Conservation (phyloP, 495 filamentous ascomycete genomes). For the Annulohypoxylon bovei region DNA sequence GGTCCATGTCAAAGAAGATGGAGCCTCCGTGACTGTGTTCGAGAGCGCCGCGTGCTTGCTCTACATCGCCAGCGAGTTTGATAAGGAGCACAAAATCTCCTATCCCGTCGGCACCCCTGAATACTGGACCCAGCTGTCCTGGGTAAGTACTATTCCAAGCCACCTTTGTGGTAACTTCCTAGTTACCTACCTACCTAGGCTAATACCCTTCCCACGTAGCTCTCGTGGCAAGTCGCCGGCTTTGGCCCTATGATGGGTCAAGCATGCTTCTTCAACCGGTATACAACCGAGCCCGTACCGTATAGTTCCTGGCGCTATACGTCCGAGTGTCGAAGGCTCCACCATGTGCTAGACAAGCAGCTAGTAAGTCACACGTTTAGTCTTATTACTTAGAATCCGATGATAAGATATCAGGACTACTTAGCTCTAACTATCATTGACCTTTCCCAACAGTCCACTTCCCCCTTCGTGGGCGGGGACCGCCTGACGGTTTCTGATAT, state of each 20-base stretch:
- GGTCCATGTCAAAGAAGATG: slow-evolving; percentile 66
- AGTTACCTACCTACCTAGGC: no score
- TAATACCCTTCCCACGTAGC: slow-evolving; percentile 3
- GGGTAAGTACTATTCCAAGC: slow-evolving; percentile 15
- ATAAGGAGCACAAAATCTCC: slow-evolving; percentile 76
- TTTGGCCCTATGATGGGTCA: slow-evolving; percentile 33
- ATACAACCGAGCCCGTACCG: slow-evolving; percentile 9
- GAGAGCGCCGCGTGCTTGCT: slow-evolving; percentile 79
- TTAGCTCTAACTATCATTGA: neutral
- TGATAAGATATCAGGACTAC: no score
- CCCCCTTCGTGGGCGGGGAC: slow-evolving; percentile 24
- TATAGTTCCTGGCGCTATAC: slow-evolving; percentile 21
- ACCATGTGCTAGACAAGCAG: slow-evolving; percentile 27
- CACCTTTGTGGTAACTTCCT: neutral
- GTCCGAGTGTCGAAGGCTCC: slow-evolving; percentile 21
- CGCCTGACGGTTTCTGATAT: slow-evolving; percentile 28
- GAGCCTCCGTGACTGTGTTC: slow-evolving; percentile 69
- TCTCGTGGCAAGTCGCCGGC: slow-evolving; percentile 34
- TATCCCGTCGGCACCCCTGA: slow-evolving; percentile 72
- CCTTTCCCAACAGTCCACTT: slow-evolving; percentile 1
- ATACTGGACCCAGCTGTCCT: slow-evolving; percentile 45
- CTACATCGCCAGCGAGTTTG: slow-evolving; percentile 79
- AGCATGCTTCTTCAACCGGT: slow-evolving; percentile 25
- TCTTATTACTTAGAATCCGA: neutral
- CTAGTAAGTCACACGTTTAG: slow-evolving; percentile 17